Base-by-base conservation (phyloP, 805 yeast genomes). In the Sugiyamaella smithiae region DNA sequence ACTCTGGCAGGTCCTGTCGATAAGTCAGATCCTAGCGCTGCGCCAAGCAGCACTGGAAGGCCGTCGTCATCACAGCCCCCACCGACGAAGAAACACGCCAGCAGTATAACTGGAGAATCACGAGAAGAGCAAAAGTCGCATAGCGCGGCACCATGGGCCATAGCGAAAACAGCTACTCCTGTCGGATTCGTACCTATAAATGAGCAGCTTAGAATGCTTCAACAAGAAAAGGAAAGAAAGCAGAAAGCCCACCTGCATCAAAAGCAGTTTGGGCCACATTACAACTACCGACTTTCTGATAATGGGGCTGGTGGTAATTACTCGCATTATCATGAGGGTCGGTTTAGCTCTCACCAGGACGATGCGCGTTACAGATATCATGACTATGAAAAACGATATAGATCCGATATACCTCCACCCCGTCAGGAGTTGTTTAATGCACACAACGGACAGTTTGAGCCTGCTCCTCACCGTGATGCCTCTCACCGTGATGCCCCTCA, bases 401-500 rank as follows among this genome's bases (percentile, higher is more conserved):
- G 58, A 12, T 35, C 56, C 5, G 55, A 48, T n/a, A 46, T 20
- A 17, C 57, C 58, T 9, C 50, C 57, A 12, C 54, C 59, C 6
- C 50, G 56, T 11, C 54, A 54, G 44, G 63, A 59, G 49, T 52
- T 59, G 16, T 59, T 48, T 49, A 57, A 58, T 45, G 58, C 57
- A 6, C 43, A 47, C 19, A 53, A 54, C 19, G 61, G 61, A 17
- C 51, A 48, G 50, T 45, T 54, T 17, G 63, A 59, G 49, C 45
- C 57, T 9, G 50, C 46, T 24, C 45, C 50, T 9, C 12, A 31
- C 8, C 24, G 31, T 7, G 29, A n/a, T 24, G 43, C 12, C 17
- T 12, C 17, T 5, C 29, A 4, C 14, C 36, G 35, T 24, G 43
- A 28, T 24, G 14, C 28, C 8, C 45, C 41, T 44, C 14, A 11